Base-by-base conservation (phyloP, 495 filamentous ascomycete genomes). In the Podospora fimiseda region DNA sequence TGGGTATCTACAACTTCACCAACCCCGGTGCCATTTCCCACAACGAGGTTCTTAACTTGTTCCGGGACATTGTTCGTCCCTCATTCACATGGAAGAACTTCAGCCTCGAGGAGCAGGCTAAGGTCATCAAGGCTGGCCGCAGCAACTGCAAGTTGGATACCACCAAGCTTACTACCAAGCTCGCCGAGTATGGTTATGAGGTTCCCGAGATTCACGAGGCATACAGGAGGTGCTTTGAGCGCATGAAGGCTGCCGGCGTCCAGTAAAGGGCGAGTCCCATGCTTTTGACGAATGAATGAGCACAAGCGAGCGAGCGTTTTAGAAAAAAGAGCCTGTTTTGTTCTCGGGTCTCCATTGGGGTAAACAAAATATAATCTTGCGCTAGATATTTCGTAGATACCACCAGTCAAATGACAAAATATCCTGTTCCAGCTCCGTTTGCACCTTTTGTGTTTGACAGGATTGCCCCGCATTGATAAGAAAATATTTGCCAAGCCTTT, bases 21-120 rank as follows among this genome's bases (percentile, higher is more conserved):
- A 85, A 85, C 66, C 82, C 82, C 9, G 82, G 82, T 19, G 79
- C 80, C 48, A 84, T 85, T 57, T 81, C 78, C 24, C 82, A 85
- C 65, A 85, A 86, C 64, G 82, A 85, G 66, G 81, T 84, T 22
- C 69, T 85, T 33, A 53, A 70, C 6, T 68, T 86, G 20, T 85
- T 83, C 71, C 77, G 76, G 51, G 74, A 83, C 47, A 77, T 82
- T 57, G 75, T 85, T 33, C 73, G 81, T 13, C 82, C 82, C 6
- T 62, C 64, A 37, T 81, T 83, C 54, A 77, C 71, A 27, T 86
- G 82, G 82, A 78, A 80, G 73, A 85, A 86, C 66, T 86, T 86
- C 61, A 77, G 66, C 8, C 61, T 84, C 20, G 81, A 82, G 50
- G 80, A 85, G 65, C 82, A 86, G 63, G 70, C 80, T 60, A 84